phyloP scores from a whole-genome alignment of 768 basidiomycete species.

The Lactifluus rugatus region DNA sequence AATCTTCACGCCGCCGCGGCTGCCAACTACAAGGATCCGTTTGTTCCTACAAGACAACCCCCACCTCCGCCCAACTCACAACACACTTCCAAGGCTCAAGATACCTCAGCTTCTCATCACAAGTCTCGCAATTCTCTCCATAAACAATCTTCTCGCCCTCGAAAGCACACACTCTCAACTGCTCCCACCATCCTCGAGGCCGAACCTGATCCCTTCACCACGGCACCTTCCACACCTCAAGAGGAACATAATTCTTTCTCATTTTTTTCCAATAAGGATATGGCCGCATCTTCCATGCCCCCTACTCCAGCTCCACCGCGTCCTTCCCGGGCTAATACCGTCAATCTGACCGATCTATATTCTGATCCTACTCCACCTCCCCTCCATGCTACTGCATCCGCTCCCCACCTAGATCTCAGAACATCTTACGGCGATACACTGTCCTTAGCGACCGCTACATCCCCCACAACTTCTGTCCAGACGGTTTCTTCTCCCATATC shows the following conservation, averaged over 20 bases:
- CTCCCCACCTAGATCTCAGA: conserved; percentile 33
- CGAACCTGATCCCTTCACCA: conserved; percentile 23
- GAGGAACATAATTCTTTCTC: conserved; percentile 20
- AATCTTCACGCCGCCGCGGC: conserved; percentile 47
- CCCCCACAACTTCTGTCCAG: not conserved
- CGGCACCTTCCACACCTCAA: conserved; percentile 26
- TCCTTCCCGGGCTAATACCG: conserved; percentile 79
- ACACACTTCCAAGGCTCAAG: conserved; percentile 10
- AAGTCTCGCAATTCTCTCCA: conserved; percentile 24
- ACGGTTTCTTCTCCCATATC: conserved; percentile 10
- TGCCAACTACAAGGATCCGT: conserved; percentile 31
- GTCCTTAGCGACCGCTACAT: not conserved
- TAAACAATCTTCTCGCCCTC: conserved; percentile 28
- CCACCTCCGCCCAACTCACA: conserved; percentile 33
- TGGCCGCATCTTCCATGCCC: conserved; percentile 26
- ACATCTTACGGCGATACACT: conserved; percentile 5
- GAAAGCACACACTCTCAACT: conserved; percentile 25
- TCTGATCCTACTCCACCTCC: conserved; percentile 33
- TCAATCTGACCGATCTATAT: conserved; percentile 68
- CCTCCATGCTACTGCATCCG: conserved; percentile 32
- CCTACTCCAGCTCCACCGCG: conserved; percentile 70
- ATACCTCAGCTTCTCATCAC: conserved; percentile 22
- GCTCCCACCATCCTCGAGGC: conserved; percentile 34
- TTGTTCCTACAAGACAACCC: conserved; percentile 37
- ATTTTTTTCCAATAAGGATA: conserved; percentile 24